Base-by-base conservation (phyloP, 495 filamentous ascomycete species). In the Paragyromitra xinjiangensis region DNA sequence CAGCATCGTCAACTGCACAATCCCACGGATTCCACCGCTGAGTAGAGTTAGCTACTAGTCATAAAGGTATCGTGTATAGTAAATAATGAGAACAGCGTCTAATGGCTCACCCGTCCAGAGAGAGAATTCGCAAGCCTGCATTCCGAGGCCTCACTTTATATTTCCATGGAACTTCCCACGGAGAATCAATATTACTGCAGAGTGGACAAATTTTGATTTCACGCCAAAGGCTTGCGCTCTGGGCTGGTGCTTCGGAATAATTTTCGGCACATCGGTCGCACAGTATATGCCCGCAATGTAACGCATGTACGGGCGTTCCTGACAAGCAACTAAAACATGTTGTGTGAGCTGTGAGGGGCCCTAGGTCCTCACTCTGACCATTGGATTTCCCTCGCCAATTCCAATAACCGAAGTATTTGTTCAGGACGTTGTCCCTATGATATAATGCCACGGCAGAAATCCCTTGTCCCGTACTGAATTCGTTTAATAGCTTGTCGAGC, bases 211-310 rank as follows among this genome's bases (percentile, higher is more conserved):
- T 24, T 22, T 64, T 75, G 6, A 77, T 82, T 58, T 82, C 78
- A 14, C 77, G 79, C 71, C 78, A 79, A 5, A 53, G 56, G 12
- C 84, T 83, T 61, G 83, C 77, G 29, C 24, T 77, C 77, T 40
- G 85, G 73, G 7, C 81, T 19, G 61, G 45, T 22, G 44, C 8
- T 39, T 73, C 62, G 19, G 74, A 77, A 34, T 73, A 77, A 24
- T 77, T 61, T 39, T 80, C 78, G n/a, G 69, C 64, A 39, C 80
- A 81, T 50, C 64, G 64, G 4, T 75, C 68, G 22, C 89, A 90
- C 0, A 90, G 81, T 6, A 89, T 85, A 81, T 91, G 89, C 0
- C 89, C 88, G 73, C 89, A 91, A 9, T 85, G 85, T 2, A 91
- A 69, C 1, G 85, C 83, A 73, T 90, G 86, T 67, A 89, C 84